Percentiles rank a stretch among this genome's conserved stretches.
phyloP scores from a whole-genome alignment of 345 rosid species.

The Bruguiera sexangula region DNA sequence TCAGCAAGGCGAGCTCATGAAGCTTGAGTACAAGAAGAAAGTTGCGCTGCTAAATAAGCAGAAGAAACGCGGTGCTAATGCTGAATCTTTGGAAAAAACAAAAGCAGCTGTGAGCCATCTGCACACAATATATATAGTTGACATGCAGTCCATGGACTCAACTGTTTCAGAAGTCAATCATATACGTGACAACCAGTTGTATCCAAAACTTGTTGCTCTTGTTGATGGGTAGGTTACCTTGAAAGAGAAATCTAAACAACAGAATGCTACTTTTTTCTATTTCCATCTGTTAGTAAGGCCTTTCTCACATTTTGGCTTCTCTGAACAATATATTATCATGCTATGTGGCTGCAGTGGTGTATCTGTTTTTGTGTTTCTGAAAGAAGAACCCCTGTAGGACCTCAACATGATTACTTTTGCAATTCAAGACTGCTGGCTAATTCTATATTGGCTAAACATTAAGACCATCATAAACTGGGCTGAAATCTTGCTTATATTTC shows the following conservation, averaged over 20 bases:
- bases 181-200: conserved; percentile 80
- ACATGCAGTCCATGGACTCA: conserved; percentile 98
- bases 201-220: conserved; percentile 70
- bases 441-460: background rate
- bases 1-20: conserved; percentile 95
- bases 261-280: background rate
- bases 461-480: background rate
- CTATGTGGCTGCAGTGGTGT: background rate
- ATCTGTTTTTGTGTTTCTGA: background rate
- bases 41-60: conserved; percentile 64
- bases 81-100: conserved; percentile 85
- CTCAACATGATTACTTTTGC: too few species aligned
- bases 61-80: conserved; percentile 70
- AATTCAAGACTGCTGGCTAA: too few species aligned
- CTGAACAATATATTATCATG: background rate
- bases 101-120: conserved; percentile 91
- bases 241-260: background rate
- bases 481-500: background rate
- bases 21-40: conserved; percentile 88
- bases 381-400: too few species aligned
- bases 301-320: background rate
- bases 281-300: conserved; percentile 1
- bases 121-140: conserved; percentile 89
- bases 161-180: conserved; percentile 85
- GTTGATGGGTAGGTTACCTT: conserved; percentile 63